Base-by-base conservation (phyloP, 345 rosid species). In the Erodium maritimum region DNA sequence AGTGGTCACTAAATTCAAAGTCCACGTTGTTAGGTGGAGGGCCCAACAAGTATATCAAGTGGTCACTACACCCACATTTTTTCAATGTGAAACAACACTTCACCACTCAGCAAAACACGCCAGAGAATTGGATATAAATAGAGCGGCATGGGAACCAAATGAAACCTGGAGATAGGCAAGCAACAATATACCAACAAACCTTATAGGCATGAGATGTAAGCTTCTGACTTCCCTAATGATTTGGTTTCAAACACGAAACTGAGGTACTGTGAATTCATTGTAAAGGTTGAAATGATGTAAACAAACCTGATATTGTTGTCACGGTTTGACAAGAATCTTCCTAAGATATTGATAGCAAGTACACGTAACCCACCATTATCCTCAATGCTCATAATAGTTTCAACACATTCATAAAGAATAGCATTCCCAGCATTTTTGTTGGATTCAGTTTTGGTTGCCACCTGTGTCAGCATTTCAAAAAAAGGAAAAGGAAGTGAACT, bases 351-450 rank as follows among this genome's bases (percentile, higher is more conserved):
- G 69, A 94, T 85, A 71, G 99, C 99, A 72, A 94, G 97, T 67
- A 94, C 99, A 70, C 99, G 88, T 65, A 94, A 80, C 64, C 97
- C 96, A 77, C 80, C 85, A 71, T 80, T 87, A 65, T 93, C 99
- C 76, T 89, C 99, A 69, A 89, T 80, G 80, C 97, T 89, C 97
- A 90, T 85, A 61, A 93, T 93, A 60, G 99, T 93, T 67, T 84
- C 95, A 67, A 93, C 99, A 72, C 96, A 93, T 71, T 93, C 95
- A 73, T 93, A 93, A 23, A 93, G 81, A 75, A 93, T 89, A 18
- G 99, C 99, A 77, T 89, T 89, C 60, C 99, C 99, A n/a, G 97
- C 95, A 77, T 93, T 93, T 78, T 90, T 93, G 73, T 93, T 89
- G 61, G 99, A 80, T 72, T 93, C 97, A 5, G 96, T 90, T 85